phyloP scores from a whole-genome alignment of 331 rosid genomes.

The Quercus phellos region DNA sequence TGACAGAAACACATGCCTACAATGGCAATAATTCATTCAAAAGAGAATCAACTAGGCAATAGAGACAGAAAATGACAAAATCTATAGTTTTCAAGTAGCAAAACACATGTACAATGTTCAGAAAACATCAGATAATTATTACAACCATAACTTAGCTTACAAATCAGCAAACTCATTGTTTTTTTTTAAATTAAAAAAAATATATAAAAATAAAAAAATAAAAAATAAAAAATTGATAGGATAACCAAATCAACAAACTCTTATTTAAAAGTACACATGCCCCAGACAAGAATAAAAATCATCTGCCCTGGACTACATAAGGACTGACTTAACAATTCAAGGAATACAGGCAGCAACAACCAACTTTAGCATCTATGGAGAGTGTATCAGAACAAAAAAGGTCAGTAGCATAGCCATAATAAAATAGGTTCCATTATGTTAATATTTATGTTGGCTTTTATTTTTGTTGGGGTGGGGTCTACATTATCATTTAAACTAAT shows the following conservation, averaged over 20 bases:
- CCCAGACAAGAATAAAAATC: neutral
- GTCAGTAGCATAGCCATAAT: neutral
- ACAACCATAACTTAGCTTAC: neutral
- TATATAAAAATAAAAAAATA: too few relatives aligned
- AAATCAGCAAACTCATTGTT: neutral
- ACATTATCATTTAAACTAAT: neutral
- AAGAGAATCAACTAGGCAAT: conserved; percentile 4
- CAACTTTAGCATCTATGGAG: neutral
- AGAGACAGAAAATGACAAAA: neutral
- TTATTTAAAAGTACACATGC: too few relatives aligned
- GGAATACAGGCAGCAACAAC: conserved; percentile 2
- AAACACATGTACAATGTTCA: neutral
- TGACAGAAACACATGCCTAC: neutral
- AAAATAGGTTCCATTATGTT: neutral
- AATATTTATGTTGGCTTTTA: neutral
- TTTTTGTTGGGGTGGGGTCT: neutral
- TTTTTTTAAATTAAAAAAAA: too few relatives aligned
- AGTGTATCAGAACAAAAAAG: too few relatives aligned
- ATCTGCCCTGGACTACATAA: neutral
- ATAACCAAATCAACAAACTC: neutral
- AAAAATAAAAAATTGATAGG: too few relatives aligned
- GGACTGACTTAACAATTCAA: neutral
- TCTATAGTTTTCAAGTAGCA: neutral
- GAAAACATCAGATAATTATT: neutral
- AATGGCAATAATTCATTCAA: neutral